These are phyloP conservation scores for Filobasidium floriforme DNA, from an alignment of 768 basidiomycete species.

Conservation along the genomic window DNA sequence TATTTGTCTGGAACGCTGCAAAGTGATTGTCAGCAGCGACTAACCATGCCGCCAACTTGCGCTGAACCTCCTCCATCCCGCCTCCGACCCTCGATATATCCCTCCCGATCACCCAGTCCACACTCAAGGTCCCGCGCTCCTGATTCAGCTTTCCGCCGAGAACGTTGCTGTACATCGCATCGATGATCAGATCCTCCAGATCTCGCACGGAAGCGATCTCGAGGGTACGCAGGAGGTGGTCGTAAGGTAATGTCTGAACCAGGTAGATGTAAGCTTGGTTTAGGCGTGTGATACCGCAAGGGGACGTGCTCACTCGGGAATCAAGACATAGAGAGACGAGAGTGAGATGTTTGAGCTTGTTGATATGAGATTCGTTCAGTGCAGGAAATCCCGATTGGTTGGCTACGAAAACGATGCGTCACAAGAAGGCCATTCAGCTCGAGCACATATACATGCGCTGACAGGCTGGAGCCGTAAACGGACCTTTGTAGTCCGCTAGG, in stretches of 20 bases:
- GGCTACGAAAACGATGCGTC: constrained; percentile 47
- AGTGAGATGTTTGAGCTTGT: constrained; percentile 86
- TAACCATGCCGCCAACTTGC: constrained; percentile 39
- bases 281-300: not conserved
- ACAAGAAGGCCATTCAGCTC: not conserved
- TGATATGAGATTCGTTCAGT: constrained; percentile 63
- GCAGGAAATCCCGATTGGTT: constrained; percentile 61
- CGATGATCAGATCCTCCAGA: constrained; percentile 94
- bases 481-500: constrained; percentile 9
- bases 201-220: constrained; percentile 73
- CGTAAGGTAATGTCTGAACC: constrained; percentile 48
- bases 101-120: constrained; percentile 85
- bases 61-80: constrained; percentile 22
- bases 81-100: constrained; percentile 52
- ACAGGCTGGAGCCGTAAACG: not conserved
- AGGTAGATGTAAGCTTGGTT: not conserved
- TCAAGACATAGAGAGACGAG: constrained; percentile 74
- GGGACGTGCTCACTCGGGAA: constrained; percentile 56
- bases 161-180: constrained; percentile 85
- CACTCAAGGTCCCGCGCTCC: constrained; percentile 59
- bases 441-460: too few species aligned
- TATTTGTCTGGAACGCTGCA: not conserved
- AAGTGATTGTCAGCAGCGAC: constrained; percentile 17
- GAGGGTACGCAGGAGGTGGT: constrained; percentile 60
- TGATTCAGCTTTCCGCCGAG: constrained; percentile 79